Conservation (phyloP, 176 grass and related monocot genomes). For the Themeda triandra region DNA sequence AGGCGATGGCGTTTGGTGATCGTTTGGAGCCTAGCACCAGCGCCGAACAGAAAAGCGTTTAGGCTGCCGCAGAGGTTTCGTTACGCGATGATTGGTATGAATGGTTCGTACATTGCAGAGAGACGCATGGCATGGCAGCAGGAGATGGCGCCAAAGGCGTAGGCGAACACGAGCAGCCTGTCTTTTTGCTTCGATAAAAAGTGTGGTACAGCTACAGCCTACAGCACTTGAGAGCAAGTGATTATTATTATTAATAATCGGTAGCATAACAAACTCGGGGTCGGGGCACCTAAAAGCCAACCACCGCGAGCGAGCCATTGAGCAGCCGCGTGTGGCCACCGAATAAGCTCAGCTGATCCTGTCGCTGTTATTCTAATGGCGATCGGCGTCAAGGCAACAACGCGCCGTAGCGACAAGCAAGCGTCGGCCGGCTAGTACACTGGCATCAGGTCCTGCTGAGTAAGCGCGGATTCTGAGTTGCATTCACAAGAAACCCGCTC, state of each 20-base stretch:
- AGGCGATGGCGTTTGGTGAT: background rate
- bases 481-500: no score
- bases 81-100: background rate
- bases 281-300: slow-evolving; percentile 25
- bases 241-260: background rate
- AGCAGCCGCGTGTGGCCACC: slow-evolving; percentile 17
- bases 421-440: background rate
- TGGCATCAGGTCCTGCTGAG: background rate
- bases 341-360: background rate
- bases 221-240: background rate
- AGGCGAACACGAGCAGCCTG: background rate
- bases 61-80: background rate
- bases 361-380: background rate
- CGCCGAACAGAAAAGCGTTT: slow-evolving; percentile 19
- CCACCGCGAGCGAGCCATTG: slow-evolving; percentile 4
- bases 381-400: background rate
- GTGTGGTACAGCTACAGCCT: no score
- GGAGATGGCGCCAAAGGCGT: background rate
- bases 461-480: background rate
- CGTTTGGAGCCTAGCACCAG: slow-evolving; percentile 10
- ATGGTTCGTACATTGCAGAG: background rate
- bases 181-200: slow-evolving; percentile 12
- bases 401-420: background rate
- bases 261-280: slow-evolving; percentile 24
- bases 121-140: background rate